Conservation (phyloP, 2,329 filamentous ascomycete species). For the Apiospora arundinis region DNA sequence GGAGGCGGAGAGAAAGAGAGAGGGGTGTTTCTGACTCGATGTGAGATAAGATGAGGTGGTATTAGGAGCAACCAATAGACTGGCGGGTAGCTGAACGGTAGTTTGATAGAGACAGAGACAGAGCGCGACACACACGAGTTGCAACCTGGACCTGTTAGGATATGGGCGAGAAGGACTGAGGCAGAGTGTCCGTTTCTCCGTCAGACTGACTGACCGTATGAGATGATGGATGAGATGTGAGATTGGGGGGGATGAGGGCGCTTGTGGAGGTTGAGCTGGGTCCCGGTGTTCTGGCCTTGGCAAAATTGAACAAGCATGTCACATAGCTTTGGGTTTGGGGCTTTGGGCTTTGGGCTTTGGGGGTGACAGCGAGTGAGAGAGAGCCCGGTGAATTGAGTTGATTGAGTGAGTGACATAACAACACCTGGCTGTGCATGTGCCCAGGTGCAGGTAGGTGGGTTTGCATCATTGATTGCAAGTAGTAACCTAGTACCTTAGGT, state of each 20-base stretch:
- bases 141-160: not conserved
- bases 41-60: not conserved
- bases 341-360: too few relatives aligned
- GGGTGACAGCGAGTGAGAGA: too few relatives aligned
- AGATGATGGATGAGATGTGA: not conserved
- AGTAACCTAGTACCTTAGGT: not conserved
- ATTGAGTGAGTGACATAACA: too few relatives aligned
- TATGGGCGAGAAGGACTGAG: not conserved
- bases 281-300: not conserved
- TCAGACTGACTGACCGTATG: not conserved
- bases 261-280: not conserved
- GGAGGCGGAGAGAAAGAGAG: not conserved
- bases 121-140: not conserved
- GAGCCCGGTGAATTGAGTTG: not conserved
- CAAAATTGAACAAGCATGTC: not conserved
- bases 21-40: not conserved
- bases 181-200: not conserved
- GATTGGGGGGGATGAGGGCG: not conserved
- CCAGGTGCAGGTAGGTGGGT: not conserved
- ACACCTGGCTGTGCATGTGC: not conserved
- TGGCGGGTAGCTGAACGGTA: not conserved
- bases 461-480: not conserved
- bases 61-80: not conserved
- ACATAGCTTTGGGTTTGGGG: too few relatives aligned
- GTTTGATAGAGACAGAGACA: not conserved